Percentiles rank a stretch among this genome's conserved stretches.
Evolutionary conservation across 2,329 filamentous ascomycete genomes (phyloP).

Genomic region (Fusarium camptoceras): DNA sequence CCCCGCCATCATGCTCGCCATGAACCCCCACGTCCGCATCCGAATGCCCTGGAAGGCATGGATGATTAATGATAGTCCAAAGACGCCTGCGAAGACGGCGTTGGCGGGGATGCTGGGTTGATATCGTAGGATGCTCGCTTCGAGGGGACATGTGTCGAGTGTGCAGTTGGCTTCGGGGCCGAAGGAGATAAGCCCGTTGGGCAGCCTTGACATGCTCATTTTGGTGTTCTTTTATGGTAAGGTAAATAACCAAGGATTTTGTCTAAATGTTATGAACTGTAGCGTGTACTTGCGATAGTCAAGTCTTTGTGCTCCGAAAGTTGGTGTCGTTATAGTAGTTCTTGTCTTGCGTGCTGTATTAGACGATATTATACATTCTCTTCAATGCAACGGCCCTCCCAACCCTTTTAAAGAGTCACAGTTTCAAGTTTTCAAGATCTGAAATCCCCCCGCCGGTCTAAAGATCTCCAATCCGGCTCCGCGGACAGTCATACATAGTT

Average conservation of each 20-base stretch:
- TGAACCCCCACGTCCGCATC: constrained; percentile 53
- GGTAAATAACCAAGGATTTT: no score
- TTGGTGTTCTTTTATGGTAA: neutral
- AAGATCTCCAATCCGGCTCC: constrained; percentile 2
- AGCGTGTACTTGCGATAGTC: neutral
- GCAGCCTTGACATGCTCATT: constrained; percentile 23
- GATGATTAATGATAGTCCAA: constrained; percentile 32
- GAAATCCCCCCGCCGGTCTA: neutral
- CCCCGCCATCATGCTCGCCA: constrained; percentile 63
- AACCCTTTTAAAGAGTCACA: constrained; percentile 7
- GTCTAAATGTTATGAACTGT: neutral
- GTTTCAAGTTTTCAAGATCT: constrained; percentile 6
- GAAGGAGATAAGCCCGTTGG: constrained; percentile 42
- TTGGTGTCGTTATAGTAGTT: neutral
- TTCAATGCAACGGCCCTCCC: neutral
- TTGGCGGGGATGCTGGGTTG: constrained; percentile 39
- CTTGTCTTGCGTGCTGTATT: neutral
- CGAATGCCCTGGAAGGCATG: constrained; percentile 39
- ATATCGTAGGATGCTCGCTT: constrained; percentile 42
- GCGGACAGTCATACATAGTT: neutral
- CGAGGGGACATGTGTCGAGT: constrained; percentile 41
- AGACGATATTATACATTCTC: neutral
- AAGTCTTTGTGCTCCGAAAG: neutral
- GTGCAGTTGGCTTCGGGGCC: constrained; percentile 44
- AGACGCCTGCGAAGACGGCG: constrained; percentile 36